Base-by-base conservation (phyloP, 2,329 filamentous ascomycete species). In the Fusarium sterilihyphosum region DNA sequence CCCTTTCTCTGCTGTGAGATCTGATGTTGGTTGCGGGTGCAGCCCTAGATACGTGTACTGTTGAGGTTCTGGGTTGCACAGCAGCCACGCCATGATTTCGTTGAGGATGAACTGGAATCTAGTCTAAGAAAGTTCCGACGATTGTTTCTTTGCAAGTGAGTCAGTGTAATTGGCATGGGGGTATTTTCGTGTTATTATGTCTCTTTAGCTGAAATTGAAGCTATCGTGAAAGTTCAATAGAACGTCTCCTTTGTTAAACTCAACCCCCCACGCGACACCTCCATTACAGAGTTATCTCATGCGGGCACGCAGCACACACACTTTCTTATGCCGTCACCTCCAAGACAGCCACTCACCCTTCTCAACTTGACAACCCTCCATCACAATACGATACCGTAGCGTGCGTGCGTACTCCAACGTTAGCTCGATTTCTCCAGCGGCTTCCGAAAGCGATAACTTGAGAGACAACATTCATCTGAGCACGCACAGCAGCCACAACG, bases 21-120 rank as follows among this genome's bases (percentile, higher is more conserved):
- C 72, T 70, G 61, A 59, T 73, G 72, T 58, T 67, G 57, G 50
- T 60, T 61, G 69, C 58, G 74, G 60, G 57, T 47, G 66, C 53
- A 67, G 62, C 50, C 52, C 46, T 40, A 64, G 67, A 68, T 72
- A 66, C 31, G 53, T 38, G 20, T 33, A 60, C 53, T 59, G 70
- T 58, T 73, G 60, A 61, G 57, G 40, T 56, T 49, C 35, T 61
- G 60, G 69, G 71, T 61, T 74, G 37, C 65, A 72, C 63, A 35
- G 35, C 69, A 54, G 49, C 63, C 67, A 64, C 59, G 46, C 71
- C 24, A 54, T 43, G 40, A 24, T 69, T 61, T 54, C 60, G 67
- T 74, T 65, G 52, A 67, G 57, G n/a, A 53, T 37, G 14, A 43
- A 60, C 46, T 61, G 59, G 38, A 71, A 61, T 74, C 60, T n/a